Base-by-base conservation (phyloP, 495 filamentous ascomycete genomes). In the Aspergillus nidulans region DNA sequence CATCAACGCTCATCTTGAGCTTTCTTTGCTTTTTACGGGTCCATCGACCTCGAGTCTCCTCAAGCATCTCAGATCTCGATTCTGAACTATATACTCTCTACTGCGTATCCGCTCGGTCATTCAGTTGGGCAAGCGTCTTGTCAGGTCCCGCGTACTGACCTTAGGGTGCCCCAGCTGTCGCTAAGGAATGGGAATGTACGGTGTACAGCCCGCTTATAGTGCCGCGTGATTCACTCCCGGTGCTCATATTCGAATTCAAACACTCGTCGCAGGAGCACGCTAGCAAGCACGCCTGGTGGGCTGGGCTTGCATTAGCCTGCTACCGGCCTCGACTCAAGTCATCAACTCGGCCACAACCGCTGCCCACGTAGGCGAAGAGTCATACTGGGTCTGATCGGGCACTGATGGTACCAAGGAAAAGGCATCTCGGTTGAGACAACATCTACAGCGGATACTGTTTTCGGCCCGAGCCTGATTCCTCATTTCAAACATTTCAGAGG, bases 281-380 rank as follows among this genome's bases (percentile, higher is more conserved):
- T 57, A 34, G 30, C 30, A 10, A 53, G 58, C 43, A 19, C 40
- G 53, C 45, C 44, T 52, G 44, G 60, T 49, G 56, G 52, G 47
- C 56, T 53, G 53, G 60, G 55, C 62, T 28, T 64, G 62, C 62
- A 64, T 64, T 64, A 64, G 62, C 50, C 20, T 53, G 47, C 49
- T 52, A 50, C 48, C 18, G 30, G 23, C 19, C 47, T 25, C 30
- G 38, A 56, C 38, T 42, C 30, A 34, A n/a, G 30, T 34, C 30
- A 6, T 10, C 30, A 12, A 34, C 30, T 10, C 30, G 30, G 6
- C 30, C 30, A 13, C 30, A 12, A 6, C 30, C 30, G 15, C 30
- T 6, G 28, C 39, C 39, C 47, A 50, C 16, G 10, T 8, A 8
- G 53, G 20, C 28, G 50, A 34, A 34, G 30, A 34, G 30, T 34